Conservation (phyloP, 139 green algal genomes). For the Volvox reticuliferus region DNA sequence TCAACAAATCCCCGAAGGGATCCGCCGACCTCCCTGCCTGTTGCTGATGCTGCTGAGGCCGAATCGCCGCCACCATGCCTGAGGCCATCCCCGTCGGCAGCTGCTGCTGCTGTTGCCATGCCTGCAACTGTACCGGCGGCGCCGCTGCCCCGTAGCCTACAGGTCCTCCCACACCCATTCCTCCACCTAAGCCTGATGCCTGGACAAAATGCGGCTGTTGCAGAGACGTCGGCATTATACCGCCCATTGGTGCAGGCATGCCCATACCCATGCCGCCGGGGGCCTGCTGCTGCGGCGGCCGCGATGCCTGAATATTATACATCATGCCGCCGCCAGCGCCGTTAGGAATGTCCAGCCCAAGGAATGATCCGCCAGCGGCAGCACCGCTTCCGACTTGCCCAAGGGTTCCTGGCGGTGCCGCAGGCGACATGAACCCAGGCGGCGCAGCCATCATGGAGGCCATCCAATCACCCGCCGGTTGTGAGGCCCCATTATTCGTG, state of each 20-base stretch:
- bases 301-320: slow-evolving; percentile 4
- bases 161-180: neutral
- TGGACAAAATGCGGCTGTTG: neutral
- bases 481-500: neutral
- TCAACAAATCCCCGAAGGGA: slow-evolving; percentile 44
- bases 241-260: neutral
- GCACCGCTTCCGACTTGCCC: neutral
- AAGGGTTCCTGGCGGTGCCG: neutral
- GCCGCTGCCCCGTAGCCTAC: too few species aligned
- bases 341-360: neutral
- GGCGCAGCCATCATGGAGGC: slow-evolving; percentile 11
- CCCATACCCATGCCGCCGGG: neutral
- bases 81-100: neutral
- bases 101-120: neutral
- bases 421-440: neutral
- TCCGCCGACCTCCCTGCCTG: neutral
- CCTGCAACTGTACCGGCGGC: neutral
- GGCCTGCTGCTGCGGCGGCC: neutral
- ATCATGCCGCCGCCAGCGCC: slow-evolving; percentile 3
- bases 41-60: neutral
- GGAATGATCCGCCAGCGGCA: too few species aligned
- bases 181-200: neutral
- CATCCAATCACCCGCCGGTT: slow-evolving; percentile 30
- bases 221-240: neutral
- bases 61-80: neutral